These are phyloP conservation scores for Talaromyces sp. DNA, from an alignment of 2,329 filamentous ascomycete species.

Conservation along the genomic window DNA sequence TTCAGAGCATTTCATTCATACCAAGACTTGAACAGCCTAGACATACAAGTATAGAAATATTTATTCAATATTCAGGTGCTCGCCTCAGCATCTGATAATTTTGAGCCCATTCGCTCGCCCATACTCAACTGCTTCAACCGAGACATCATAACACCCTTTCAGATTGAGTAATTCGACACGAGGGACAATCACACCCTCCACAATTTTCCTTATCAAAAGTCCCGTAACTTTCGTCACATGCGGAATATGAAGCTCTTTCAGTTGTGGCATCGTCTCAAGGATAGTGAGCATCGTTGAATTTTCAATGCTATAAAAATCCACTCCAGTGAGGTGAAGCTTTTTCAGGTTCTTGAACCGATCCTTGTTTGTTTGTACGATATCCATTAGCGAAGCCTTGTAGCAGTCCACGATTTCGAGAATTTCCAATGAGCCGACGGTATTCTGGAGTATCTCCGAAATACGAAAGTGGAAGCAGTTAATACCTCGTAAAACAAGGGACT, in stretches of 20 bases:
- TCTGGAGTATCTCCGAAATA: not conserved
- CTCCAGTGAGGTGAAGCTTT: conserved; percentile 28
- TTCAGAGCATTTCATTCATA: not conserved
- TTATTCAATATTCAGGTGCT: not conserved
- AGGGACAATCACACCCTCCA: not conserved
- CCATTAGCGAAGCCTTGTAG: not conserved
- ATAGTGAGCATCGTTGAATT: conserved; percentile 24
- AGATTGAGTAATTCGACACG: conserved; percentile 28
- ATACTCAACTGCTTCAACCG: conserved; percentile 34
- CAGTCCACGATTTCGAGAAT: conserved; percentile 5
- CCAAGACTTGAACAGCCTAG: not conserved
- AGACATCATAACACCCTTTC: conserved; percentile 30
- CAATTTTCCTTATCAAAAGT: conserved; percentile 32
- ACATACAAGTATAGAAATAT: not conserved
- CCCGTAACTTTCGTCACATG: conserved; percentile 34
- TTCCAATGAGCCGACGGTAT: conserved; percentile 2
- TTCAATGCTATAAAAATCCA: conserved; percentile 25
- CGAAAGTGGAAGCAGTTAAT: conserved; percentile 9
- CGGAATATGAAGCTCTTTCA: conserved; percentile 35
- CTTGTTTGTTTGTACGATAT: not conserved
- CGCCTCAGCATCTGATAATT: conserved; percentile 17
- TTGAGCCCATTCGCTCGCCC: conserved; percentile 24
- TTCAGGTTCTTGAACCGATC: conserved; percentile 22
- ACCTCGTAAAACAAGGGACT: conserved; percentile 18
- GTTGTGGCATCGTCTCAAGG: conserved; percentile 23